Evolutionary conservation across 106 monocot species (phyloP).

Genomic region (Dendrobium chrysotoxum): DNA sequence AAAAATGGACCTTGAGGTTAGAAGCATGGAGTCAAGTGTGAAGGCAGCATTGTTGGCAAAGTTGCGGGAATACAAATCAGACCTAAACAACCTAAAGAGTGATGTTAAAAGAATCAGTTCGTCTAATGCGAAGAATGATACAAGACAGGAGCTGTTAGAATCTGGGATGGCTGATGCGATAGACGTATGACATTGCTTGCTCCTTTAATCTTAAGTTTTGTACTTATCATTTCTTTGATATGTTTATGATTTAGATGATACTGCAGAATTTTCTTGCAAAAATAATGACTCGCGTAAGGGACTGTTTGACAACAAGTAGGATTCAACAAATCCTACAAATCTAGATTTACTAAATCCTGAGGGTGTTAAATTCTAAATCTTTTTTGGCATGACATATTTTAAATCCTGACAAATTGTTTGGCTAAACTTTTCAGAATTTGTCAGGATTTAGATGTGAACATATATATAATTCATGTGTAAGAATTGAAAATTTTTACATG

Average conservation of each 20-base stretch:
- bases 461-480: too few relatives aligned
- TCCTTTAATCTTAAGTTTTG: background rate
- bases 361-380: background rate
- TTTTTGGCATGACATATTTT: too few relatives aligned
- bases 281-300: background rate
- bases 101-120: conserved; percentile 57
- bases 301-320: too few relatives aligned
- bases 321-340: too few relatives aligned
- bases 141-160: conserved; percentile 75
- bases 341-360: background rate
- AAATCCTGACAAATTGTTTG: background rate
- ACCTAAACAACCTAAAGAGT: conserved; percentile 70
- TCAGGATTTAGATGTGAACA: too few relatives aligned
- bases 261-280: too few relatives aligned
- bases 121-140: conserved; percentile 22
- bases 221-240: background rate
- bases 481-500: too few relatives aligned
- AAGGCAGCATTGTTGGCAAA: conserved; percentile 73
- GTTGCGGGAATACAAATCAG: conserved; percentile 85
- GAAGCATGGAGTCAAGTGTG: conserved; percentile 72
- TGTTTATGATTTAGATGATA: background rate
- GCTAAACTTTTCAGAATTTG: too few relatives aligned
- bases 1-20: conserved; percentile 86
- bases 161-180: conserved; percentile 69
- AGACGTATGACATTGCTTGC: conserved; percentile 23